These are phyloP conservation scores for Chytriomyces confervae DNA, from an alignment of 192 early-diverging fungal species.

Conservation along the genomic window DNA sequence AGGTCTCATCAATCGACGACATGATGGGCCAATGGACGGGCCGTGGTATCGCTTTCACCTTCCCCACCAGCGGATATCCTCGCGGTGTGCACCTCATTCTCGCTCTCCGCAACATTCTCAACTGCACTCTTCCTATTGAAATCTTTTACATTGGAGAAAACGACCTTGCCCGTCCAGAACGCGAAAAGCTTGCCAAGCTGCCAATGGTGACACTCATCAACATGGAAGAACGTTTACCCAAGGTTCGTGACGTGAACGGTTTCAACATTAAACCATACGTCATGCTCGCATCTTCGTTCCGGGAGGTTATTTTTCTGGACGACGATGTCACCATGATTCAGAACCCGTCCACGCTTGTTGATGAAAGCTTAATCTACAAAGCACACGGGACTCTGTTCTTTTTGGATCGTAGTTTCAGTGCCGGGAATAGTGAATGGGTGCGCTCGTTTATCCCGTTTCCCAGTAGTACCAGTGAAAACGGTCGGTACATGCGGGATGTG, in stretches of 20 bases:
- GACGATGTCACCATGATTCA: slow-evolving; percentile 69
- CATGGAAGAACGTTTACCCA: slow-evolving; percentile 39
- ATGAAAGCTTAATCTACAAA: slow-evolving; percentile 48
- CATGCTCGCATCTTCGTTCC: slow-evolving; percentile 63
- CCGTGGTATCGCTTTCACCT: slow-evolving; percentile 33
- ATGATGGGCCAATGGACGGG: neutral
- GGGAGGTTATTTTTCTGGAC: slow-evolving; percentile 69
- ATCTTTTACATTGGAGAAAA: slow-evolving; percentile 57
- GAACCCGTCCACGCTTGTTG: slow-evolving; percentile 58
- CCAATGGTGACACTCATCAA: slow-evolving; percentile 35
- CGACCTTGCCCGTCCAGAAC: slow-evolving; percentile 13
- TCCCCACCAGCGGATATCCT: slow-evolving; percentile 19
- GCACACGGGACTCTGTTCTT: slow-evolving; percentile 62
- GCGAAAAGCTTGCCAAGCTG: slow-evolving; percentile 8
- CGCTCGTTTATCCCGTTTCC: slow-evolving; percentile 56
- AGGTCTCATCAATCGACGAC: neutral
- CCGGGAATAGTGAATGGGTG: slow-evolving; percentile 54
- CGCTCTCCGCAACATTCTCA: slow-evolving; percentile 39
- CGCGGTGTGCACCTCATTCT: slow-evolving; percentile 35
- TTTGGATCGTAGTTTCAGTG: slow-evolving; percentile 63
- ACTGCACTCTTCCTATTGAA: slow-evolving; percentile 62
- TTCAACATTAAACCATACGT: slow-evolving; percentile 77
- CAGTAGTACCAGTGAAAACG: slow-evolving; percentile 40
- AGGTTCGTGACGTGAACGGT: slow-evolving; percentile 44
- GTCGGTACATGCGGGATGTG: slow-evolving; percentile 51